Conservation (phyloP, 345 rosid species). For the Nasturtium officinale region DNA sequence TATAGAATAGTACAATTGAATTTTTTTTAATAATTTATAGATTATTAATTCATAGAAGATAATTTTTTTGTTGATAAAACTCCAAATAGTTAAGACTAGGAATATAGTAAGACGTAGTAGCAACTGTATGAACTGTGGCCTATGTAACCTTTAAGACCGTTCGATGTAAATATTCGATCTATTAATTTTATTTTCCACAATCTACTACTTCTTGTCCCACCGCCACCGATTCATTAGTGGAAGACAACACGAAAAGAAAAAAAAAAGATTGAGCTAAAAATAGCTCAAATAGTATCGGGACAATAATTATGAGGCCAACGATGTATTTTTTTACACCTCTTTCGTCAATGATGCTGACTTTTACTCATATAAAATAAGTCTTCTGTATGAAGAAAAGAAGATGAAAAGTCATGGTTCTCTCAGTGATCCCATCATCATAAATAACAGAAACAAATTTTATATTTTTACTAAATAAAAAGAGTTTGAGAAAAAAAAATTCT, state of each 20-base stretch:
- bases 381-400: neutral
- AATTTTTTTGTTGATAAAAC: neutral
- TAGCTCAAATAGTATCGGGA: neutral
- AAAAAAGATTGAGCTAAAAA: neutral
- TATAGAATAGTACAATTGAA: too few relatives aligned
- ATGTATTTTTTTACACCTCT: slow-evolving; percentile 3
- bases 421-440: slow-evolving; percentile 12
- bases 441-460: neutral
- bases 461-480: neutral
- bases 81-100: neutral
- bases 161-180: neutral
- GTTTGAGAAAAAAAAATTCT: neutral
- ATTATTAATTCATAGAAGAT: too few relatives aligned
- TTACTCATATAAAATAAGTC: slow-evolving; percentile 21
- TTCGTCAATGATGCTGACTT: slow-evolving; percentile 44
- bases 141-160: neutral
- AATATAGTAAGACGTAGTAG: neutral
- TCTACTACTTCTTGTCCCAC: neutral
- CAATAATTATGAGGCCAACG: slow-evolving; percentile 17
- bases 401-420: neutral
- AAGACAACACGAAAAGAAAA: slow-evolving; percentile 1
- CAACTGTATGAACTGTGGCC: neutral
- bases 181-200: neutral
- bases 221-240: slow-evolving; percentile 22
- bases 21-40: too few relatives aligned